These are phyloP conservation scores for Mytilinidion resinicola DNA, from an alignment of 495 filamentous ascomycete species.

Conservation along the genomic window DNA sequence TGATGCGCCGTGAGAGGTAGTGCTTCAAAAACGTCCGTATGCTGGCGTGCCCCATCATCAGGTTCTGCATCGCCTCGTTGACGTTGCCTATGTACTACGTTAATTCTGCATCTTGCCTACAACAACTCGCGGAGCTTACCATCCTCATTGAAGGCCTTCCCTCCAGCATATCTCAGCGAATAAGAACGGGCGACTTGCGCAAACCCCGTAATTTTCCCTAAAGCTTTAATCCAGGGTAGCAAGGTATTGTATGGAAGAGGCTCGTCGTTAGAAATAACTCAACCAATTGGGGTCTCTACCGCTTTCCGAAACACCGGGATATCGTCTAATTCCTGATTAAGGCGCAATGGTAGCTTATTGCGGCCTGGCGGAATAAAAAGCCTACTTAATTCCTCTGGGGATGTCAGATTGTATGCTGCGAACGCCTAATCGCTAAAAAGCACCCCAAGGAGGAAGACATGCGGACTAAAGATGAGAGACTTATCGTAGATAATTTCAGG, in stretches of 20 bases:
- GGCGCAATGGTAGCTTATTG: conserved; percentile 14
- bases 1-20: conserved; percentile 34
- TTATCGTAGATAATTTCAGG: conserved; percentile 39
- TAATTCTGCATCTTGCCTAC: neutral
- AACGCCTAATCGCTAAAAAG: conserved; percentile 37
- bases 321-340: conserved; percentile 18
- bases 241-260: conserved; percentile 35
- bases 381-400: conserved; percentile 27
- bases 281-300: conserved; percentile 26
- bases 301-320: conserved; percentile 4
- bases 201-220: conserved; percentile 34
- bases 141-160: conserved; percentile 33
- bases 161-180: too few relatives aligned
- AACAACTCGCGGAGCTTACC: neutral
- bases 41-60: conserved; percentile 37
- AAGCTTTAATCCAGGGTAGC: conserved; percentile 31
- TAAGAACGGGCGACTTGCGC: conserved; percentile 34
- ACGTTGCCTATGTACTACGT: conserved; percentile 28
- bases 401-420: conserved; percentile 32
- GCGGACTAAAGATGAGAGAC: conserved; percentile 34
- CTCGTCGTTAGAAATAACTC: conserved; percentile 34
- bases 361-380: conserved; percentile 3
- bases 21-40: conserved; percentile 38
- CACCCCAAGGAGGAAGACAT: conserved; percentile 36
- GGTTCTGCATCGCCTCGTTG: conserved; percentile 38